phyloP scores from a whole-genome alignment of 1,139 yeast species.

The Protomyces lactucae-debilis region DNA sequence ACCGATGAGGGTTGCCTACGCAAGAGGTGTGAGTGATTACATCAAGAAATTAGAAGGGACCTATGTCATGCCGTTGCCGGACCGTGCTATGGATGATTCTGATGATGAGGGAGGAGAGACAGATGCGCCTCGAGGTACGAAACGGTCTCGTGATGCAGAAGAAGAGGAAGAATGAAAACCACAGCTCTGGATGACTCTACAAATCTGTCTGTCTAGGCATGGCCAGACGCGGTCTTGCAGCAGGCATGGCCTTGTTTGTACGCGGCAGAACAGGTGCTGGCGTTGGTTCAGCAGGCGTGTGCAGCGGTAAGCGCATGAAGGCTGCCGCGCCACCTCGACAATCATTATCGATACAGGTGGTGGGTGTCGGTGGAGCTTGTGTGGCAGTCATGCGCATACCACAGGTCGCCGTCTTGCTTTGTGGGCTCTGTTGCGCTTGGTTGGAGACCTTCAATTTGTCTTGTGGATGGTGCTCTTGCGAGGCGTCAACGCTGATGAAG shows the following conservation, averaged over 20 bases:
- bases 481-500: background rate
- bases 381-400: background rate
- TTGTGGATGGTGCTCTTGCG: too few relatives aligned
- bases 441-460: background rate
- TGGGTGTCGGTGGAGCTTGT: background rate
- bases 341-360: background rate
- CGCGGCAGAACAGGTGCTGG: constrained; percentile 1
- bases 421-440: background rate
- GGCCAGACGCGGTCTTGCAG: background rate
- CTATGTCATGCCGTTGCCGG: constrained; percentile 30
- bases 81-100: constrained; percentile 29
- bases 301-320: background rate
- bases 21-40: constrained; percentile 41
- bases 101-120: constrained; percentile 30
- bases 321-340: background rate
- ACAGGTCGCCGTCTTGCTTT: background rate
- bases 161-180: background rate
- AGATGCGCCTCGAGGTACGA: constrained; percentile 27
- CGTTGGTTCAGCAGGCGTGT: background rate
- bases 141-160: constrained; percentile 32
- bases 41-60: constrained; percentile 39
- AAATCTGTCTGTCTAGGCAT: background rate
- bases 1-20: constrained; percentile 47
- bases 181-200: background rate
- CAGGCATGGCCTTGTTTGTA: background rate